Conservation (phyloP, 345 rosid genomes). For the Syzygium aromaticum region DNA sequence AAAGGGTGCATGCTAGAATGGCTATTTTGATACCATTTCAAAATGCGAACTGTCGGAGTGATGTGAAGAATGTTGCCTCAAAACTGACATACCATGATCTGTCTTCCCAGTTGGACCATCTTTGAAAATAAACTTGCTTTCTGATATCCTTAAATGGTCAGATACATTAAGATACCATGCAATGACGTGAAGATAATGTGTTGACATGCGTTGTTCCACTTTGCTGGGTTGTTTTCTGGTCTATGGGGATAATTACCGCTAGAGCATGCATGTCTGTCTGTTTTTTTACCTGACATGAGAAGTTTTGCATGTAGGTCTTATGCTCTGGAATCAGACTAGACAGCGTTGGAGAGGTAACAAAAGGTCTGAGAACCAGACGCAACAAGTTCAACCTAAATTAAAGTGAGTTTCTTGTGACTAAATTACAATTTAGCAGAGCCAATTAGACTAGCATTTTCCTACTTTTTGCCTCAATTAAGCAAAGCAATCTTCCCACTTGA, state of each 20-base stretch:
- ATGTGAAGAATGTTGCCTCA: background rate
- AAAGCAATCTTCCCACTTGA: background rate
- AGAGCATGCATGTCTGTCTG: background rate
- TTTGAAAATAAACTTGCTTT: background rate
- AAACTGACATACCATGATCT: background rate
- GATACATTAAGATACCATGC: background rate
- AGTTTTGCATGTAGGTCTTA: conserved; percentile 40
- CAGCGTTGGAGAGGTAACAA: conserved; percentile 62
- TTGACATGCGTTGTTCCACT: background rate
- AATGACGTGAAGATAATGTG: background rate
- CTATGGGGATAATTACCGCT: background rate
- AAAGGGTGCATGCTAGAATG: background rate
- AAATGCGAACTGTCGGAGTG: background rate
- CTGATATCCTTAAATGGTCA: background rate
- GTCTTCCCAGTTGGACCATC: background rate
- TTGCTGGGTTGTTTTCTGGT: background rate
- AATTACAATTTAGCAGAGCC: background rate
- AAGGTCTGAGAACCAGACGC: conserved; percentile 17
- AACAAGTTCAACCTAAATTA: conserved; percentile 34
- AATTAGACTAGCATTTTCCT: background rate
- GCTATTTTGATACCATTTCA: background rate
- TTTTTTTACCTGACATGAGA: background rate
- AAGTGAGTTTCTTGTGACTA: conserved; percentile 37
- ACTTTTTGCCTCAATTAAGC: background rate
- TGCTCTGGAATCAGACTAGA: conserved; percentile 75